Evolutionary conservation across 2,329 filamentous ascomycete species (phyloP).

Genomic region (Fusarium nanum): DNA sequence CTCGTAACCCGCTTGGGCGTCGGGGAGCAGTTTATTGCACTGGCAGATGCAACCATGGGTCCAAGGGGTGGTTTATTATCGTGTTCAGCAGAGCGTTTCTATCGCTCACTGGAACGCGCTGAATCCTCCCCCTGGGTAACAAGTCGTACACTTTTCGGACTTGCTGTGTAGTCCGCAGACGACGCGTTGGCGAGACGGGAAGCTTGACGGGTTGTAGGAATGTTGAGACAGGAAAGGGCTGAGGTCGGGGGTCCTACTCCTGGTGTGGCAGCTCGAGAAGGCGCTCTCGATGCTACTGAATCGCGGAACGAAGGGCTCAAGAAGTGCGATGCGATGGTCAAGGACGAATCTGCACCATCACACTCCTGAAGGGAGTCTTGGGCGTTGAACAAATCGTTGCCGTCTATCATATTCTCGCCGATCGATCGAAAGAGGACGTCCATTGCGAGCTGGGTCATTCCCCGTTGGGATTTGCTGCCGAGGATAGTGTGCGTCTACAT

Average conservation of each 20-base stretch:
- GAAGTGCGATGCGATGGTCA: constrained; percentile 80
- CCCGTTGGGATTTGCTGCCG: constrained; percentile 85
- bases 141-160: constrained; percentile 59
- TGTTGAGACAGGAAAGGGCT: constrained; percentile 50
- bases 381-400: constrained; percentile 66
- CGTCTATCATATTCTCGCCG: constrained; percentile 75
- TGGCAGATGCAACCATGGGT: constrained; percentile 40
- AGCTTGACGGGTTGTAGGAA: constrained; percentile 36
- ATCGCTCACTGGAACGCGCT: constrained; percentile 45
- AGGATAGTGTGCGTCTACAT: constrained; percentile 92
- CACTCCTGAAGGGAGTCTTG: constrained; percentile 80
- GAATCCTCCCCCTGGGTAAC: constrained; percentile 51
- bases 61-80: constrained; percentile 31
- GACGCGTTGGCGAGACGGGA: constrained; percentile 45
- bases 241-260: constrained; percentile 66
- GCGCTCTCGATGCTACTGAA: constrained; percentile 64
- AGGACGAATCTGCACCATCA: constrained; percentile 83
- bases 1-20: constrained; percentile 51
- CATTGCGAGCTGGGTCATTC: constrained; percentile 89
- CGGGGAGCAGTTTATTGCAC: constrained; percentile 41
- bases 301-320: constrained; percentile 84
- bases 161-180: constrained; percentile 47
- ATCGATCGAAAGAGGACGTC: constrained; percentile 90
- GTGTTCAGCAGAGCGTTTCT: constrained; percentile 45
- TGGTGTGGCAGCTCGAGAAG: constrained; percentile 75